These are phyloP conservation scores for Luffa aegyptiaca DNA, from an alignment of 306 rosid genomes.

Conservation along the genomic window DNA sequence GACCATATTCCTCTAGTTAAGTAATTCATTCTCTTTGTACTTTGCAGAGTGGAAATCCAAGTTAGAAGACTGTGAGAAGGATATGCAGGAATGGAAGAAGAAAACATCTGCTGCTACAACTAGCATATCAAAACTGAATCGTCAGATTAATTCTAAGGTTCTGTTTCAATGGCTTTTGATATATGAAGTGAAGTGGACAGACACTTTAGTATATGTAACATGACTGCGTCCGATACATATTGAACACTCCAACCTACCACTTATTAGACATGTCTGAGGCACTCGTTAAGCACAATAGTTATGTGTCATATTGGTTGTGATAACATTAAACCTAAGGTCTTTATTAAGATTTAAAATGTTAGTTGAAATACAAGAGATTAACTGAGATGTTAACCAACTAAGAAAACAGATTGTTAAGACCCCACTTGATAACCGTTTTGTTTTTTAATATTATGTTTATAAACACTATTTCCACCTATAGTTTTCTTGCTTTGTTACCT, in stretches of 20 bases:
- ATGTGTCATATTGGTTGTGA: background rate
- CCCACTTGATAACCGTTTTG: no score
- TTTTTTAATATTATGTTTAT: no score
- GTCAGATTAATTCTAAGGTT: slow-evolving; percentile 86
- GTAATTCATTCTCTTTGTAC: background rate
- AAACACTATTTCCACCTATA: no score
- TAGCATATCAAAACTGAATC: slow-evolving; percentile 69
- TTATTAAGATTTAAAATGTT: background rate
- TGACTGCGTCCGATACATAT: background rate
- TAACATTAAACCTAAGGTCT: background rate
- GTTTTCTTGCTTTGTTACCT: no score
- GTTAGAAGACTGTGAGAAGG: slow-evolving; percentile 87
- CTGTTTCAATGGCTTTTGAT: slow-evolving; percentile 4
- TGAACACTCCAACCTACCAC: background rate
- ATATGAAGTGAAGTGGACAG: background rate
- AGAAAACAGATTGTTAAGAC: background rate
- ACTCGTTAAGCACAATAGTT: background rate
- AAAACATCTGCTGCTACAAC: slow-evolving; percentile 78
- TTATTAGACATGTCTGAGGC: background rate
- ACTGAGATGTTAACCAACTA: background rate
- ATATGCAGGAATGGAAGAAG: slow-evolving; percentile 95
- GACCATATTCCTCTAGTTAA: background rate
- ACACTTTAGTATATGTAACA: background rate
- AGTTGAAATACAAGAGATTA: background rate
- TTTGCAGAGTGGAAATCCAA: slow-evolving; percentile 77